Evolutionary conservation across 768 basidiomycete genomes (phyloP), one percentile per base, ranked within the genome.

Genomic region (Amanita rubescens): DNA sequence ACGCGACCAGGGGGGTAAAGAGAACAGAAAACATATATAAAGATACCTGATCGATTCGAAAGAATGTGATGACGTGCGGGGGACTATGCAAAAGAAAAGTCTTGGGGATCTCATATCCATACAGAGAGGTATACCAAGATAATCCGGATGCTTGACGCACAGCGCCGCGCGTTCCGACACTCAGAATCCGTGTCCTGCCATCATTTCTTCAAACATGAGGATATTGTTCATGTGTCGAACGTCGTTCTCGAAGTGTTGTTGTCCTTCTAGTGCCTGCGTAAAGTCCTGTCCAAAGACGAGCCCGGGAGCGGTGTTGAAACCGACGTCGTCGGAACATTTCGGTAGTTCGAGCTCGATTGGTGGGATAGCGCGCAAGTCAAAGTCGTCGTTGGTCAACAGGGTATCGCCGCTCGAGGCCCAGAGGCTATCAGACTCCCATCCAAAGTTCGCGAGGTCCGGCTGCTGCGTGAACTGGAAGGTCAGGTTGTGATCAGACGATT

Each of bases 361-460:
- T 2, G 83, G 84, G 57, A 87, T 87, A 20, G 81, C 69, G 58
- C 61, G 68, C 57, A 87, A 65, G 61, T 86, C 84, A 63, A 86
- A 87, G 67, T 87, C 85, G 64, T 84, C 81, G 52, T 73, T 75
- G 35, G 69, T 49, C 45, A 66, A 69, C 42, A 86, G 67, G 65
- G 58, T 57, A 20, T 60, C 73, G 55, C 64, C 61, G 39, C 60
- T 64, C 49, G 56, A 60, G 24, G 59, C 59, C 75, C 73, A 75
- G 6, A 69, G 55, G 1, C 62, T 55, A 39, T 55, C 56, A 41
- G 60, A 41, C 19, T 65, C 65, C 75, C 76, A 78, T 17, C 55
- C 57, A 63, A 66, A 72, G 25, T 63, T 63, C 17, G 70, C 67
- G 47, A 69, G 67, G 55, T 72, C 70, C 3, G 72, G 63, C 58